These are phyloP conservation scores for Aspergillus clavatus DNA, from an alignment of 2,329 filamentous ascomycete genomes.

Conservation along the genomic window DNA sequence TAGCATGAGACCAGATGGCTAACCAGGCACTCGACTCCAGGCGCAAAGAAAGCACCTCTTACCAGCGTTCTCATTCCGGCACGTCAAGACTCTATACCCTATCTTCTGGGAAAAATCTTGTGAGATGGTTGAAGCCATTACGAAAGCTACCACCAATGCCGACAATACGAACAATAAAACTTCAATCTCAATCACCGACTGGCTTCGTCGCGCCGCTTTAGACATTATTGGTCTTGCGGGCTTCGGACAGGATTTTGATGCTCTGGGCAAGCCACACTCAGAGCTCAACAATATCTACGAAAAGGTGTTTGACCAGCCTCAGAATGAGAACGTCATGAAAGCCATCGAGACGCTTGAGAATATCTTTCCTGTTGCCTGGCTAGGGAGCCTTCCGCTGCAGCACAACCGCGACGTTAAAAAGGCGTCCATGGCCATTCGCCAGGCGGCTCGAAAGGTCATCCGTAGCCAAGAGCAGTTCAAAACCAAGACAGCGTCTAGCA, in stretches of 20 bases:
- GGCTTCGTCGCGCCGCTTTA: conserved; percentile 64
- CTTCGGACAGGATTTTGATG: conserved; percentile 65
- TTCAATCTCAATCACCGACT: conserved; percentile 58
- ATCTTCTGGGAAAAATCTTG: conserved; percentile 75
- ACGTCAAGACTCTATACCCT: conserved; percentile 79
- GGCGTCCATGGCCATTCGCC: conserved; percentile 57
- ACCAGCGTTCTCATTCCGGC: conserved; percentile 80
- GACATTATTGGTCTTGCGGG: conserved; percentile 73
- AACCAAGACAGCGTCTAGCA: conserved; percentile 29
- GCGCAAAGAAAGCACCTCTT: conserved; percentile 69
- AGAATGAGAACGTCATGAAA: conserved; percentile 23
- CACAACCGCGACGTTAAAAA: conserved; percentile 61
- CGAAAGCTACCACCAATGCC: conserved; percentile 36
- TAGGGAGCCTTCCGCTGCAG: conserved; percentile 62
- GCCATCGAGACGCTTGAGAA: conserved; percentile 62
- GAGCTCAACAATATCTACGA: conserved; percentile 46
- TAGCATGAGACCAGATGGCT: too few species aligned
- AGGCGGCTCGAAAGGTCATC: conserved; percentile 65
- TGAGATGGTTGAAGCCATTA: conserved; percentile 62
- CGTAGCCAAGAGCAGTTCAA: conserved; percentile 62
- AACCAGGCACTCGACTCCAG: too few species aligned
- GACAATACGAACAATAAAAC: conserved; percentile 34
- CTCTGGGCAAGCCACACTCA: conserved; percentile 58
- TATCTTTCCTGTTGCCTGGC: conserved; percentile 40
- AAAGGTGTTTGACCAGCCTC: conserved; percentile 20